Conservation (phyloP, 805 yeast genomes). For the Pichia gijzeniarum region DNA sequence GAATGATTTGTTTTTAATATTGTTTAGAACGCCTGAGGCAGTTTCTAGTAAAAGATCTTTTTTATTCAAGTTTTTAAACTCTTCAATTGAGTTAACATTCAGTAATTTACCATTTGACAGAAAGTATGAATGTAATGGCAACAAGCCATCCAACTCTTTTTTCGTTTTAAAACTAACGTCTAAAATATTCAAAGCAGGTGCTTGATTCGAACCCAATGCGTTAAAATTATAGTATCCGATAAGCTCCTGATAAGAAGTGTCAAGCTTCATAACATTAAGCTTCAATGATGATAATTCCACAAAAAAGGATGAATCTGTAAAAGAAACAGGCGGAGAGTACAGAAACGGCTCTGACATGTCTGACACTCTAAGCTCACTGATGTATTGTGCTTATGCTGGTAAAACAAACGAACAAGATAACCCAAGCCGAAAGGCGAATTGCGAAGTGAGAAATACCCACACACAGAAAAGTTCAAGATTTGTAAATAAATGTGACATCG, state of each 20-base stretch:
- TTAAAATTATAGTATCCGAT: slow-evolving; percentile 34
- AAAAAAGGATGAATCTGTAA: slow-evolving; percentile 84
- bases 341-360: not conserved
- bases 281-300: slow-evolving; percentile 66
- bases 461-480: not conserved
- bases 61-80: slow-evolving; percentile 69
- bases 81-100: slow-evolving; percentile 81
- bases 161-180: slow-evolving; percentile 3
- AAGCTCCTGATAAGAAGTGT: slow-evolving; percentile 39
- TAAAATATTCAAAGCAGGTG: slow-evolving; percentile 23
- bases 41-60: slow-evolving; percentile 41
- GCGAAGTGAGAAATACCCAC: not conserved
- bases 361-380: too few species aligned
- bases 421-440: too few species aligned
- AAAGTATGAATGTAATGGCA: slow-evolving; percentile 16
- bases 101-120: slow-evolving; percentile 31
- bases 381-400: too few species aligned
- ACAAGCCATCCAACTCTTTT: not conserved
- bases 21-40: slow-evolving; percentile 25
- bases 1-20: slow-evolving; percentile 30
- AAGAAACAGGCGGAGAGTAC: slow-evolving; percentile 20
- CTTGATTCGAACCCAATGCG: slow-evolving; percentile 26
- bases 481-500: too few species aligned
- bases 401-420: too few species aligned
- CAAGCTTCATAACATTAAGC: slow-evolving; percentile 65